Evolutionary conservation across 2,329 filamentous ascomycete genomes (phyloP).

Genomic region (Claviceps digitariae): DNA sequence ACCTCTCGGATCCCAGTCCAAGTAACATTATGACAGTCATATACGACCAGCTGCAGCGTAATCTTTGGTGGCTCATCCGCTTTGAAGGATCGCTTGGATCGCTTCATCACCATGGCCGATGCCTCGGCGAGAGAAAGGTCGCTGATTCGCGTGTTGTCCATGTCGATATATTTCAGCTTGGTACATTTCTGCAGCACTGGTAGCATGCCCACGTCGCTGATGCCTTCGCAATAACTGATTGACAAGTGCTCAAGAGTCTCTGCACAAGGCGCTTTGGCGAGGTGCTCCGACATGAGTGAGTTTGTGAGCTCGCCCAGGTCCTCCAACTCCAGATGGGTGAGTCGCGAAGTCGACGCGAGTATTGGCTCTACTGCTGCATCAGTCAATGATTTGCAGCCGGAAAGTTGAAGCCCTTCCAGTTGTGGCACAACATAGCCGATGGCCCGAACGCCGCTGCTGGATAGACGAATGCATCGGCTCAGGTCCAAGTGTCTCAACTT

Average conservation of each 20-base stretch:
- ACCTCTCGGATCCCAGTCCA: slow-evolving; percentile 87
- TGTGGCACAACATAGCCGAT: slow-evolving; percentile 64
- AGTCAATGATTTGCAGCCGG: slow-evolving; percentile 59
- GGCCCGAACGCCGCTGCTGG: slow-evolving; percentile 54
- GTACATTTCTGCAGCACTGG: slow-evolving; percentile 66
- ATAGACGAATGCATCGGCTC: slow-evolving; percentile 63
- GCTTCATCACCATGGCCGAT: slow-evolving; percentile 60
- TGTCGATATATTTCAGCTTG: slow-evolving; percentile 56
- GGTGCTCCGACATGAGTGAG: slow-evolving; percentile 51
- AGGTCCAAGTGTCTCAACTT: slow-evolving; percentile 75
- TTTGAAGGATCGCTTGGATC: slow-evolving; percentile 33
- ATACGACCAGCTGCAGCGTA: slow-evolving; percentile 67
- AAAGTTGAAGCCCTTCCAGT: slow-evolving; percentile 72
- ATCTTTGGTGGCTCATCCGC: slow-evolving; percentile 32
- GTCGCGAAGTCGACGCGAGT: slow-evolving; percentile 57
- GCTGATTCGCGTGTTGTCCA: slow-evolving; percentile 89
- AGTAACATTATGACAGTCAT: slow-evolving; percentile 83
- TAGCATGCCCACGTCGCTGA: slow-evolving; percentile 75
- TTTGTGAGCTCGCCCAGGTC: slow-evolving; percentile 72
- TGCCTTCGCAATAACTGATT: slow-evolving; percentile 75
- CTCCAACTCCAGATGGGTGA: slow-evolving; percentile 83
- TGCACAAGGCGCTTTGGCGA: slow-evolving; percentile 67
- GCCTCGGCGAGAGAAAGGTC: slow-evolving; percentile 79
- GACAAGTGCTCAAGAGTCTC: slow-evolving; percentile 63
- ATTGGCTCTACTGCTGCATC: slow-evolving; percentile 61